Base-by-base conservation (phyloP, 345 rosid species). In the Aegle marmelos region DNA sequence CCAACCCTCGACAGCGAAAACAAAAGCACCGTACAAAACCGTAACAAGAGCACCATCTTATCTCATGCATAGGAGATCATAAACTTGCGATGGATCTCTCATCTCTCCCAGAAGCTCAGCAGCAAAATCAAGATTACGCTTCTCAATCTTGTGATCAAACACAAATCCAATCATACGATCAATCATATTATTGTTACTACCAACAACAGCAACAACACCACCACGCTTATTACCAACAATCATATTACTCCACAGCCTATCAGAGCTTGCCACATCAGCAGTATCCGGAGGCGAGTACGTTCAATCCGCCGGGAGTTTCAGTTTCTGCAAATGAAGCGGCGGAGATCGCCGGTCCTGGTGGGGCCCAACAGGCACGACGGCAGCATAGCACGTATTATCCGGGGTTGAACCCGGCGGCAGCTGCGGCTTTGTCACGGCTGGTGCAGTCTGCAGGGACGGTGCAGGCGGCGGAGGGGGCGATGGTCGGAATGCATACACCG, bases 341-440 rank as follows among this genome's bases (percentile, higher is more conserved):
- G n/a, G 69, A 34, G 27, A 27, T 58, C 33, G 62, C 59, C 7
- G 70, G 58, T 63, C 39, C 81, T 31, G 76, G 48, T 63, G 76
- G 67, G 69, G 25, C 61, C 61, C 60, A 7, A 28, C 50, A 41
- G n/a, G 28, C 0, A 19, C 59, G 9, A 30, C 82, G 57, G 53
- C 72, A 14, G 16, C 64, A 50, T 27, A 33, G 27, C 74, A 28
- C 64, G 36, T 66, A 53, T 34, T 19, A 66, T 80, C 77, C 82
- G 5, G 41, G 41, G 41, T 10, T 37, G 41, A 37, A 37, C 41
- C 41, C 9, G 41, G 41, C 41, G 2, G 41, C 41, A 8, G 41
- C 41, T 37, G 41, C 41, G 41, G 11, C 41, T 37, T 75, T 86
- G 36, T 73, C 81, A 24, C 79, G 70, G 79, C 79, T 82, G 72